Base-by-base conservation (phyloP, 2,329 filamentous ascomycete genomes). In the Cladosporium sp. region DNA sequence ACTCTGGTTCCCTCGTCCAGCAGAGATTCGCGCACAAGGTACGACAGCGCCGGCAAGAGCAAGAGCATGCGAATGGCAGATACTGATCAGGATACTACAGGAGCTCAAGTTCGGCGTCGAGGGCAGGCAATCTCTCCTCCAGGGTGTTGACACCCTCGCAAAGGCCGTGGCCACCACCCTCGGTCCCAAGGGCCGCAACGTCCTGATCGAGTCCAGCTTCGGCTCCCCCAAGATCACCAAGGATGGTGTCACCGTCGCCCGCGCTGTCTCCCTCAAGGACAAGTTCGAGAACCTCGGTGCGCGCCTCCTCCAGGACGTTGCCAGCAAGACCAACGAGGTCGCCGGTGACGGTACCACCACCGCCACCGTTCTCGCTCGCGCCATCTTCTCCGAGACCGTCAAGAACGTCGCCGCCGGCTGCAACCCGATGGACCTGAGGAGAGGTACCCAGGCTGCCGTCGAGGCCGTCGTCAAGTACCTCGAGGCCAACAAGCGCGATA, bases 271-370 rank as follows among this genome's bases (percentile, higher is more conserved):
- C 59, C 84, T 98, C 61, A 85, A 98, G 81, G 93, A 98, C 82
- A 97, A 97, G 78, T 98, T 96, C 75, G 93, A 98, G 79, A 98
- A 98, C 81, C 88, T 98, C 65, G 93, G 93, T 72, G 93, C 93
- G 67, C 87, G 89, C 70, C 84, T 98, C 62, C 84, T 98, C 64
- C 91, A 97, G 77, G 93, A 98, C 74, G 93, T 98, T 63, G 93
- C 93, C 67, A 93, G 89, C 70, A 98, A 98, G 85, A 98, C 93
- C 70, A 98, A 98, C 80, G 93, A 98, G 78, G 85, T 90, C 64
- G 93, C 93, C 63, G 93, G 93, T 86, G 93, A 98, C 73, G 93
- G 93, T 76, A 98, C 93, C 66, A 98, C 93, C 61, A 95, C 91
- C 61, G 93, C 93, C 61, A 98, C 93, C 59, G 93, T 97, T 63